Base-by-base conservation (phyloP, 208 protist species). In the Blastocrithidia nonstop region DNA sequence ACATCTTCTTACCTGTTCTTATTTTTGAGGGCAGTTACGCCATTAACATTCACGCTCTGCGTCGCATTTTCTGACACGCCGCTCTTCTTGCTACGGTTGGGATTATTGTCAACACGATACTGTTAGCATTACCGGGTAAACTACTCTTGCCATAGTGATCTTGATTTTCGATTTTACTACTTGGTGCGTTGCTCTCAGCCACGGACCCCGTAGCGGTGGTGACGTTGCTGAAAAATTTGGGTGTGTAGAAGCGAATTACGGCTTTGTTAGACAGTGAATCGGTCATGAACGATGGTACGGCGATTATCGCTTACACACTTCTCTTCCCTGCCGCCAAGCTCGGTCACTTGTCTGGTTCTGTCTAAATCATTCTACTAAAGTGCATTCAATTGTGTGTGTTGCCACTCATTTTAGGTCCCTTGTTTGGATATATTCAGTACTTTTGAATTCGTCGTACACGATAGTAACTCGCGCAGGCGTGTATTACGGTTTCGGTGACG, bases 171-270 rank as follows among this genome's bases (percentile, higher is more conserved):
- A 57, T 70, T 26, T 26, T 80, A 38, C 48, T 89, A 31, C 65
- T 91, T 4, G 86, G 86, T 21, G 77, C 82, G 5, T 61, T 90
- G 19, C 69, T 91, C 16, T 86, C 72, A 31, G 86, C 86, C 21
- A 94, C 81, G 0, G 86, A 94, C 59, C 86, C 86, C n/a, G 81
- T 94, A 11, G 81, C 86, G 36, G 82, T 91, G 20, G 81, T 94
- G 2, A 59, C 81, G 38, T 58, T 91, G 40, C 62, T 94, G 23
- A 86, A 89, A 51, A 74, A 73, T 15, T 53, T 94, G 45, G 70
- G 74, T 28, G 75, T 83, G 27, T 57, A 85, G 32, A 81, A 77
- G 45, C 57, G 50, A 32, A 59, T 91, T 24, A 87, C 71, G 6
- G 79, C 80, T 24, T 55, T 94, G 59, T 64, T 94, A 48, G 81